Conservation (phyloP, 179 eudicot species). For the Silene coronaria region DNA sequence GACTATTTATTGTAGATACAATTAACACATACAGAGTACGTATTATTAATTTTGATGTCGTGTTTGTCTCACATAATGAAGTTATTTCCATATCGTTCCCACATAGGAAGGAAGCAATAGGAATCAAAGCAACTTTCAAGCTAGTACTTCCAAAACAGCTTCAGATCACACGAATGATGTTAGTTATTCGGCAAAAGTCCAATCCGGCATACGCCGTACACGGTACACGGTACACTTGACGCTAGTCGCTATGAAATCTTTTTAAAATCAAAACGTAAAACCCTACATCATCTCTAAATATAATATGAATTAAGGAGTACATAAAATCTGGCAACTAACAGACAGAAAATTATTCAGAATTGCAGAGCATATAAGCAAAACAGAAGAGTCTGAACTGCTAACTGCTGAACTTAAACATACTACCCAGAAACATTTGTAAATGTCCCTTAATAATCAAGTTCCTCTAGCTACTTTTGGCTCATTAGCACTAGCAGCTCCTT, state of each 20-base stretch:
- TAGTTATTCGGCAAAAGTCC: neutral
- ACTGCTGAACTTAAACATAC: too few relatives aligned
- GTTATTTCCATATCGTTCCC: too few relatives aligned
- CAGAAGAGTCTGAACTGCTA: conserved; percentile 4
- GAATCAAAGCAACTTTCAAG: too few relatives aligned
- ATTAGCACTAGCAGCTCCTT: conserved; percentile 15
- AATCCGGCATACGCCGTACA: neutral
- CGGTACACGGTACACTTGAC: neutral
- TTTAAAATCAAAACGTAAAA: too few relatives aligned
- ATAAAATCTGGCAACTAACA: too few relatives aligned
- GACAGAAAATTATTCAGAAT: neutral
- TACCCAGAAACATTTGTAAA: neutral
- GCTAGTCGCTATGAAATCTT: neutral
- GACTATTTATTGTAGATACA: too few relatives aligned
- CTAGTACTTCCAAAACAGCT: neutral
- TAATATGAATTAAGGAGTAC: too few relatives aligned
- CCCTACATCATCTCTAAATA: too few relatives aligned
- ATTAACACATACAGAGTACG: too few relatives aligned
- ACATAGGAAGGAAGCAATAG: too few relatives aligned
- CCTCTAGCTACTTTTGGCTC: conserved; percentile 14
- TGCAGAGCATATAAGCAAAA: neutral
- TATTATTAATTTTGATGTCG: too few relatives aligned
- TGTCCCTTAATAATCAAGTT: conserved; percentile 13
- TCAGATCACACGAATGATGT: neutral
- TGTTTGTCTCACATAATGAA: too few relatives aligned